Base-by-base conservation (phyloP, 192 early-diverging fungal species). In the Dispira parvispora region DNA sequence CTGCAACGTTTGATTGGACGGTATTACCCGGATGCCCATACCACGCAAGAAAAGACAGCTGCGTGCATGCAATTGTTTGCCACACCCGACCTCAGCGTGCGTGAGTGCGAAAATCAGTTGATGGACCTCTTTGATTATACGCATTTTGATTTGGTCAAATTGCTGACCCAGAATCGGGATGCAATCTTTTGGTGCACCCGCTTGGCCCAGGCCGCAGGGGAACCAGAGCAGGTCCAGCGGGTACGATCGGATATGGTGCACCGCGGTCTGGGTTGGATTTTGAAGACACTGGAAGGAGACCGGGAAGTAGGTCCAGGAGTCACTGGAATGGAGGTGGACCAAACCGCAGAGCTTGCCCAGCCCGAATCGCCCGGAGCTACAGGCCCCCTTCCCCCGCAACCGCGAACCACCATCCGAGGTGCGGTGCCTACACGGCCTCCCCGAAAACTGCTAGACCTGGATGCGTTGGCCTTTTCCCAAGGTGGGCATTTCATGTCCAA, bases 401-500 rank as follows among this genome's bases (percentile, higher is more conserved):
- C 14, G 58, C 68, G 28, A 56, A 45, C 18, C 62, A 65, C 56
- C 61, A 63, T 38, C 63, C 65, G 46, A 64, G 58, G 43, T 61
- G 68, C 50, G 57, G 75, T 25, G 75, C 73, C 47, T 80, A 77
- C 46, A 72, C 75, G 28, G 76, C 73, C 26, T 65, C 79, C 18
- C 66, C 80, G 75, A n/a, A 75, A 80, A 52, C 56, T 82, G 44
- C 50, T 97, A 26, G 89, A 96, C 71, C 68, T 98, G 18, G 86
- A 92, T 0, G 74, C 86, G 8, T 70, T 99, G 52, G 75, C 82
- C 26, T 99, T 99, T 72, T 69, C 83, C 61, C 89, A 96, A 74
- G 96, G 96, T 58, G 85, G 88, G 8, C 96, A 94, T 62, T 74
- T 98, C 52, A 99, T 98, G 94, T 90, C 94, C 28, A 99, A 99